phyloP scores from a whole-genome alignment of 2,329 filamentous ascomycete genomes.

The Gaeumannomyces sp. region DNA sequence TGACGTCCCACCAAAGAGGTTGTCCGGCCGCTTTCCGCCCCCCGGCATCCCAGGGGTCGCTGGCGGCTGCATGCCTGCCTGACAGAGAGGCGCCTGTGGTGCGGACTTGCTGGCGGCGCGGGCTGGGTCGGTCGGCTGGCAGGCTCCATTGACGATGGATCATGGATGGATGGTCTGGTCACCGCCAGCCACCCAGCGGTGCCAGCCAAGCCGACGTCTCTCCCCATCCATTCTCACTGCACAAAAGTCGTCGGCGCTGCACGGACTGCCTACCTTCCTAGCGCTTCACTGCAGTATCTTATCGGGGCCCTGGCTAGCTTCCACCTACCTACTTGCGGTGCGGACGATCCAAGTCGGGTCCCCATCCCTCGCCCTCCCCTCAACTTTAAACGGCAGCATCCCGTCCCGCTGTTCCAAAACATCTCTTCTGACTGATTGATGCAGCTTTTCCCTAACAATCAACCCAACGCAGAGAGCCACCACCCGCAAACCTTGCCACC shows the following conservation, averaged over 20 bases:
- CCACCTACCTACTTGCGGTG: no score
- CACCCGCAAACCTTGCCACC: conserved; percentile 9
- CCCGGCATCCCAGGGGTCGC: conserved; percentile 4
- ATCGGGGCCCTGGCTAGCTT: no score
- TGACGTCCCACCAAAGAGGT: conserved; percentile 8
- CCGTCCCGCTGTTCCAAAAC: conserved; percentile 31
- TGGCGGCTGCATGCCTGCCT: conserved; percentile 3
- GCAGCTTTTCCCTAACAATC: conserved; percentile 22
- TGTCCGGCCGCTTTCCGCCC: conserved; percentile 4
- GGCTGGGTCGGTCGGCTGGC: no score
- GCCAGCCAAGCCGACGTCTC: no score
- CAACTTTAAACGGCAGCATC: conserved; percentile 31
- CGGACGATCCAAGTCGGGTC: conserved; percentile 9
- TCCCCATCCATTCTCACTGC: no score
- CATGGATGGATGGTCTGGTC: no score
- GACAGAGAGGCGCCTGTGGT: neutral
- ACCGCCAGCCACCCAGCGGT: no score
- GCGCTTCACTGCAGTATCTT: no score
- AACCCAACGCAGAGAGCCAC: conserved; percentile 16
- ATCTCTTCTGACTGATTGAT: conserved; percentile 31
- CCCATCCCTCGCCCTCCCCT: conserved; percentile 15
- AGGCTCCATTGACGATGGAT: no score
- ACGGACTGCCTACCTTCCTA: no score
- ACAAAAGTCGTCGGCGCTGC: no score
- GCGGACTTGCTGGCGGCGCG: no score